A percentile compares a stretch with the other conserved stretches of the same genome.
phyloP scores from a whole-genome alignment of 768 basidiomycete species.

The Sporobolomyces phaffii region DNA sequence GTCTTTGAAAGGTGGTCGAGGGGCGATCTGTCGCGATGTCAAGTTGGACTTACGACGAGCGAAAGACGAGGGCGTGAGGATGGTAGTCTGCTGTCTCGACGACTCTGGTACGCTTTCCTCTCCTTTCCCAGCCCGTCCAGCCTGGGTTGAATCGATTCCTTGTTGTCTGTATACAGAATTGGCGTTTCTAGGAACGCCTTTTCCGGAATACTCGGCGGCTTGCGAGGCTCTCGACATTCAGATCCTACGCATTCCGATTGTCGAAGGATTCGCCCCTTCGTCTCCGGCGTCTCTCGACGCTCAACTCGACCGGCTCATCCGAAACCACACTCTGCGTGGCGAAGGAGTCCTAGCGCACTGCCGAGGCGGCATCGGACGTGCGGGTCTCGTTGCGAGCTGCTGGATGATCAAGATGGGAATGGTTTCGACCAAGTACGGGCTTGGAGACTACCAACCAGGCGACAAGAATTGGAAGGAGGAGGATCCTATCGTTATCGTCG shows the following conservation, averaged over 20 bases:
- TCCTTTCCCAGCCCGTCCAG: conserved; percentile 13
- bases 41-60: conserved; percentile 70
- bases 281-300: conserved; percentile 58
- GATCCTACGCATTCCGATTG: conserved; percentile 74
- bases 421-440: conserved; percentile 45
- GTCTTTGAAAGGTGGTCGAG: conserved; percentile 55
- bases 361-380: conserved; percentile 87
- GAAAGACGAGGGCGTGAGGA: conserved; percentile 62
- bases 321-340: conserved; percentile 67
- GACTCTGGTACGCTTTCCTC: conserved; percentile 28
- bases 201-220: conserved; percentile 64
- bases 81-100: conserved; percentile 64
- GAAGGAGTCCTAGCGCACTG: conserved; percentile 76
- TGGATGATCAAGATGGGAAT: conserved; percentile 89
- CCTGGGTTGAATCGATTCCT: conserved; percentile 54
- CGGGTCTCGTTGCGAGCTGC: conserved; percentile 82
- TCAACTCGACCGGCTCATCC: conserved; percentile 61
- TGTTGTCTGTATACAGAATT: conserved; percentile 61
- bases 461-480: conserved; percentile 37
- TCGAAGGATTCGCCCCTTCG: conserved; percentile 78
- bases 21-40: conserved; percentile 75
- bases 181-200: conserved; percentile 75
- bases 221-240: conserved; percentile 66
- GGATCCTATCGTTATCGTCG: conserved; percentile 62
- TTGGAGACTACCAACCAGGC: conserved; percentile 36